These are phyloP conservation scores for Pseudogymnoascus sp. DNA, from an alignment of 2,329 filamentous ascomycete genomes.

Conservation along the genomic window DNA sequence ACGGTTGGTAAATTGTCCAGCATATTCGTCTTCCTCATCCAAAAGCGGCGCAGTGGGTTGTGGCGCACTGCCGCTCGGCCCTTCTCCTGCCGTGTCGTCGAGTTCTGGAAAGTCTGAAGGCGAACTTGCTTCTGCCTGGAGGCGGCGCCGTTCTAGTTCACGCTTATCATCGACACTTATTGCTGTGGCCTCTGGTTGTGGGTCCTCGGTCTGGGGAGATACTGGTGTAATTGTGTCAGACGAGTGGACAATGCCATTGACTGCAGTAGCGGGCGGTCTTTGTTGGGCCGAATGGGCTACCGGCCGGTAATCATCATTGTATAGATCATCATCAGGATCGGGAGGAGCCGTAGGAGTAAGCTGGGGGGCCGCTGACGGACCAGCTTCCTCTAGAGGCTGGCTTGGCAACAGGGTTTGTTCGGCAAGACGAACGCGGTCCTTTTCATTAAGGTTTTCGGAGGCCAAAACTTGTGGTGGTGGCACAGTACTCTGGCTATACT, in stretches of 20 bases:
- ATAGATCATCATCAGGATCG: conserved; percentile 19
- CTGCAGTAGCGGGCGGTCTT: neutral
- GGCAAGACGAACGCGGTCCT: conserved; percentile 69
- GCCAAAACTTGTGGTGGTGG: conserved; percentile 53
- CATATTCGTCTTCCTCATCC: conserved; percentile 48
- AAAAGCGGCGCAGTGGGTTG: conserved; percentile 53
- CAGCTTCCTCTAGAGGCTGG: conserved; percentile 48
- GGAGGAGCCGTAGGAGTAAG: conserved; percentile 19
- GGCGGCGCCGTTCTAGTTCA: conserved; percentile 53
- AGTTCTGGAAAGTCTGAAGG: conserved; percentile 41
- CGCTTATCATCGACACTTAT: conserved; percentile 56
- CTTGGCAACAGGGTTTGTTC: conserved; percentile 78
- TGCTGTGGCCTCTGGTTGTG: neutral
- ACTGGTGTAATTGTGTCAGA: neutral
- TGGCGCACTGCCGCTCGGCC: conserved; percentile 22
- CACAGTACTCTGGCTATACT: conserved; percentile 41
- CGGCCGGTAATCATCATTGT: conserved; percentile 23
- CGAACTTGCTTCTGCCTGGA: conserved; percentile 46
- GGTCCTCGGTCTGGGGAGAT: neutral
- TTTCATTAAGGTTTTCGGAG: conserved; percentile 66
- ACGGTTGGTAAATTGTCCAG: conserved; percentile 32
- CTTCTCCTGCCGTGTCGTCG: conserved; percentile 27
- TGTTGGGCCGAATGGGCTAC: conserved; percentile 17
- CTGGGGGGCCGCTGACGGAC: conserved; percentile 34
- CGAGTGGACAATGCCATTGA: neutral